Conservation (phyloP, 192 early-diverging fungal species). For the Backusella tuberculispora region DNA sequence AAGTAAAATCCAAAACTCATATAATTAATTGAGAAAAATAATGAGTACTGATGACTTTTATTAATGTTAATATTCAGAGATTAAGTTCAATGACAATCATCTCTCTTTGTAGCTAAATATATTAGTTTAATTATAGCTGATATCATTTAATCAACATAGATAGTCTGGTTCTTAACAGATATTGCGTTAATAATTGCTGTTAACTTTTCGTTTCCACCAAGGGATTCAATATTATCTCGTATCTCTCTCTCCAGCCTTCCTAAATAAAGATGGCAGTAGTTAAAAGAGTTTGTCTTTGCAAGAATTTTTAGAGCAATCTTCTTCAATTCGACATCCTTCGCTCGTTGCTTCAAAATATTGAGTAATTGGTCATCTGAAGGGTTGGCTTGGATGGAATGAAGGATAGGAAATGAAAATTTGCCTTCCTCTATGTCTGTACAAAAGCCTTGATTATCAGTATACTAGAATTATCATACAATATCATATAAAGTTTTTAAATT, state of each 20-base stretch:
- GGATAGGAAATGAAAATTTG: neutral
- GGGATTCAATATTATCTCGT: neutral
- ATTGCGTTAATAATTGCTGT: neutral
- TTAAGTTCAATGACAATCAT: too few species aligned
- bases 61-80: slow-evolving; percentile 19
- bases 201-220: neutral
- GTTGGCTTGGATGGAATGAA: neutral
- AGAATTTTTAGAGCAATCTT: neutral
- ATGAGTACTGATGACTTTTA: too few species aligned
- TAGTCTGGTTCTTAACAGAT: neutral
- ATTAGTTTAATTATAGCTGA: neutral
- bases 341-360: neutral
- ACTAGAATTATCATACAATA: neutral
- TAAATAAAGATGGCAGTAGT: neutral
- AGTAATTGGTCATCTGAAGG: neutral
- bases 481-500: neutral
- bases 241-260: neutral
- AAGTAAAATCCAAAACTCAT: too few species aligned
- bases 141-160: neutral
- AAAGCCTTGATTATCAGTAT: neutral
- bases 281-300: neutral
- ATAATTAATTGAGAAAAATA: too few species aligned
- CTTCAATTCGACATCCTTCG: neutral
- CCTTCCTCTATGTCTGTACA: neutral
- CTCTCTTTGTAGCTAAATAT: neutral